Conservation (phyloP, 352 stramenopile genomes). For the Globisporangium alternatum region DNA sequence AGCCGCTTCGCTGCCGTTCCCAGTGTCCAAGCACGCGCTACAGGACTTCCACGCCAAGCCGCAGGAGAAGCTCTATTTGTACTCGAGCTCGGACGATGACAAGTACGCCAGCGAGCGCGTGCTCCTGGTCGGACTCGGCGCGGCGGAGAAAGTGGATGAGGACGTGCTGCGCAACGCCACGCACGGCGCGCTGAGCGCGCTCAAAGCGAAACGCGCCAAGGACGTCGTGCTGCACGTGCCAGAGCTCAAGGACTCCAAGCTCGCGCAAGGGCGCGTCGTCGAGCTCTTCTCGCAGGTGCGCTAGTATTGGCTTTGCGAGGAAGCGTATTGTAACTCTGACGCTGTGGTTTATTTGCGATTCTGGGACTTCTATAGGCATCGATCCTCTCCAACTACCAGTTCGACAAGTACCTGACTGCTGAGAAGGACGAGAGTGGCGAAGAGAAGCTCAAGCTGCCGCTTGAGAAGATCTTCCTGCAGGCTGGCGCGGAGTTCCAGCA, state of each 20-base stretch:
- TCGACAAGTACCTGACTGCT: slow-evolving; percentile 75
- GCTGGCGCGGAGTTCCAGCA: slow-evolving; percentile 53
- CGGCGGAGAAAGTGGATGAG: slow-evolving; percentile 59
- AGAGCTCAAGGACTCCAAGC: slow-evolving; percentile 22
- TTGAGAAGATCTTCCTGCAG: slow-evolving; percentile 66
- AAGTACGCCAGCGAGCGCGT: slow-evolving; percentile 43
- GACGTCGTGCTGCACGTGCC: slow-evolving; percentile 58
- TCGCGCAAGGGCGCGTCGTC: slow-evolving; percentile 45
- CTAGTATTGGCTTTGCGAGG: background rate
- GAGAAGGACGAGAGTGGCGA: slow-evolving; percentile 57
- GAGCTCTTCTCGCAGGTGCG: slow-evolving; percentile 58
- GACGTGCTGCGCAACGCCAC: slow-evolving; percentile 63
- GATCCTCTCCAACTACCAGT: slow-evolving; percentile 87
- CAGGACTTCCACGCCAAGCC: slow-evolving; percentile 62
- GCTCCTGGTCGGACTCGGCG: slow-evolving; percentile 75
- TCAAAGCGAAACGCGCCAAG: slow-evolving; percentile 52
- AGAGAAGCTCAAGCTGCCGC: slow-evolving; percentile 59
- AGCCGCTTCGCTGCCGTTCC: slow-evolving; percentile 46
- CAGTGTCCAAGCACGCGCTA: slow-evolving; percentile 58
- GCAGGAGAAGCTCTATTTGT: slow-evolving; percentile 71
- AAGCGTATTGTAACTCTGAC: background rate
- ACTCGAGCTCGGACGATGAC: slow-evolving; percentile 45
- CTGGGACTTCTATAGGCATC: slow-evolving; percentile 30
- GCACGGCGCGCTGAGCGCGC: slow-evolving; percentile 48
- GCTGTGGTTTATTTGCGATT: background rate